Percentiles rank a stretch among this genome's conserved stretches.
These are phyloP conservation scores for Acacia concinna DNA, from an alignment of 331 rosid species.

Conservation along the genomic window DNA sequence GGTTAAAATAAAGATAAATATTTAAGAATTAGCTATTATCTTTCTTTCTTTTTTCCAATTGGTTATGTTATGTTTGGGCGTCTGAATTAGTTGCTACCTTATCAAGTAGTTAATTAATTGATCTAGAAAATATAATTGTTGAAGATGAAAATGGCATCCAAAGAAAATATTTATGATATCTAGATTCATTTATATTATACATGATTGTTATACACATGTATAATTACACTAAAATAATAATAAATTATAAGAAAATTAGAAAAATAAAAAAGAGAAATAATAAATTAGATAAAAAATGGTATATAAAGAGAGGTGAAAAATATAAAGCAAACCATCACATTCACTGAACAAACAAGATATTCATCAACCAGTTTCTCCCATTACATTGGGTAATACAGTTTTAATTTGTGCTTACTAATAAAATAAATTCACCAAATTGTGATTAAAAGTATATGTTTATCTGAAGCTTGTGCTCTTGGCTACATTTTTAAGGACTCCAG, in stretches of 20 bases:
- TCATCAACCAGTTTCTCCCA: not conserved
- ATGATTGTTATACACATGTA: no score
- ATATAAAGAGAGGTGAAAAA: not conserved
- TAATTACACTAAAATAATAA: not conserved
- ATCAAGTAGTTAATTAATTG: no score
- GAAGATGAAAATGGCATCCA: not conserved
- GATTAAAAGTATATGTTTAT: slow-evolving; percentile 26
- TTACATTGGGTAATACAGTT: not conserved
- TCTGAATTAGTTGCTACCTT: no score
- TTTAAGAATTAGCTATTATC: no score
- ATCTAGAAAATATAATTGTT: no score
- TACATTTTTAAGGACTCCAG: slow-evolving; percentile 61
- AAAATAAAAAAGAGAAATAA: not conserved
- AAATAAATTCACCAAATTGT: not conserved
- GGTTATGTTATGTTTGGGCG: no score
- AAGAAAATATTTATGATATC: not conserved
- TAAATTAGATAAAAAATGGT: not conserved
- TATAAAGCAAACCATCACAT: not conserved
- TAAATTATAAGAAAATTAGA: not conserved
- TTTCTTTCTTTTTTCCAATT: no score
- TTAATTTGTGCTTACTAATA: not conserved
- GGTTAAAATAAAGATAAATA: no score
- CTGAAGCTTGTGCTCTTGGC: slow-evolving; percentile 36
- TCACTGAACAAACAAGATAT: not conserved
- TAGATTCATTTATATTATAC: no score